A percentile compares a stretch with the other conserved stretches of the same genome.
Evolutionary conservation across 441 rosid genomes (phyloP).

Genomic region (Jatropha podagrica): DNA sequence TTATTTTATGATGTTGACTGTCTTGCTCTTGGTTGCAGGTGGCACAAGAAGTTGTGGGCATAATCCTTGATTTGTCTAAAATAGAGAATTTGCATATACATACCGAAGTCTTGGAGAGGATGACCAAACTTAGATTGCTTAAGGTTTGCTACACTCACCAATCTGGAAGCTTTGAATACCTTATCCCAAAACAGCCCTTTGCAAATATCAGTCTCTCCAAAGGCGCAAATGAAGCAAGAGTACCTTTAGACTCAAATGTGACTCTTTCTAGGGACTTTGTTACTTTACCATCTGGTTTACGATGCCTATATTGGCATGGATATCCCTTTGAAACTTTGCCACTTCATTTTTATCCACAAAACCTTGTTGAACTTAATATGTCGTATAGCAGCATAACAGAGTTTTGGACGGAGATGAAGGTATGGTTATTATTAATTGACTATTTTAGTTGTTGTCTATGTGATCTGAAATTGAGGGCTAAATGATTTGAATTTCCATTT

Average conservation of each 20-base stretch:
- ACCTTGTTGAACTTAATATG: conserved; percentile 23
- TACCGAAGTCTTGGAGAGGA: conserved; percentile 19
- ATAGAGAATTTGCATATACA: not conserved
- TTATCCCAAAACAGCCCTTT: no score
- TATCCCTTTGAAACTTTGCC: conserved; percentile 29
- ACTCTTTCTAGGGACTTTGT: no score
- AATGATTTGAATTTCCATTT: not conserved
- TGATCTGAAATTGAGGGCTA: no score
- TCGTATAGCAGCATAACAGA: conserved; percentile 8
- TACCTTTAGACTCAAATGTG: no score
- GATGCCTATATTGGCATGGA: conserved; percentile 27
- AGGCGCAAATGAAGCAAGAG: no score
- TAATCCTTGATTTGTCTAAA: not conserved
- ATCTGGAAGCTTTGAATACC: conserved; percentile 18
- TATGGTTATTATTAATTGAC: not conserved
- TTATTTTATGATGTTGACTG: no score
- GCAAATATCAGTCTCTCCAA: no score
- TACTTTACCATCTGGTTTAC: not conserved
- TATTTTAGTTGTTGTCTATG: no score
- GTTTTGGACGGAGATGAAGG: conserved; percentile 21
- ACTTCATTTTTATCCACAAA: conserved; percentile 6
- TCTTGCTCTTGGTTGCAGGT: conserved; percentile 6
- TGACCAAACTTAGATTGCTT: conserved; percentile 26
- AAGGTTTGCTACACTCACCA: conserved; percentile 8
- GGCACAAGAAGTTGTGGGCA: conserved; percentile 22